Percentiles rank a stretch among this genome's conserved stretches.
Evolutionary conservation across 306 rosid genomes (phyloP).

Genomic region (Cucumis melo): DNA sequence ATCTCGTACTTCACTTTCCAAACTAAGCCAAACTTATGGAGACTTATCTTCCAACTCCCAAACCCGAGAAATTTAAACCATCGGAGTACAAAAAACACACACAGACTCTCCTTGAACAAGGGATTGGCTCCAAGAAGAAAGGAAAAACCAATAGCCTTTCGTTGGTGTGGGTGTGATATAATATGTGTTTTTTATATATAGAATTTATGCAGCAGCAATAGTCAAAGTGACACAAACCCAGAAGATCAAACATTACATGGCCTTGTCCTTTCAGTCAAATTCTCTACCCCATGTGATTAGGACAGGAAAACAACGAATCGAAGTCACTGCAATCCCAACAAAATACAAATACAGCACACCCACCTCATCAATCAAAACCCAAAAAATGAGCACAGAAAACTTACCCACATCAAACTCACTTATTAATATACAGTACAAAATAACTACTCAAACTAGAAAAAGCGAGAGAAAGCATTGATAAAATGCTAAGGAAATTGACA

Average conservation of each 20-base stretch:
- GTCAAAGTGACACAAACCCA: conserved; percentile 45
- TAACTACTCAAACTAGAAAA: background rate
- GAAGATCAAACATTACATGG: conserved; percentile 38
- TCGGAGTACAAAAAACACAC: background rate
- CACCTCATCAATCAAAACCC: conserved; percentile 6
- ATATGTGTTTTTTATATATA: conserved; percentile 32
- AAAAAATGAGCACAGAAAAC: background rate
- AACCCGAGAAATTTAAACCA: conserved; percentile 13
- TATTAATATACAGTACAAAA: background rate
- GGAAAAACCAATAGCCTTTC: conserved; percentile 32
- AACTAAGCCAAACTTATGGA: background rate
- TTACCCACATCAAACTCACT: background rate
- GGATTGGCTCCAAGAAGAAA: conserved; percentile 35
- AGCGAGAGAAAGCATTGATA: background rate
- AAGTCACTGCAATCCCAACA: conserved; percentile 33
- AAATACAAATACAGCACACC: conserved; percentile 17
- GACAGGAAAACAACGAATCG: conserved; percentile 41
- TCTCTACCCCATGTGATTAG: conserved; percentile 54
- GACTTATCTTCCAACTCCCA: conserved; percentile 18
- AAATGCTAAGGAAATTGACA: background rate
- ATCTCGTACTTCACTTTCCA: conserved; percentile 19
- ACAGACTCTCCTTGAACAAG: conserved; percentile 26
- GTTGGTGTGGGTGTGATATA: conserved; percentile 28
- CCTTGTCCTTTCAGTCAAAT: conserved; percentile 67
- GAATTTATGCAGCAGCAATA: conserved; percentile 19